Conservation (phyloP, 1,284 basidiomycete genomes). For the Wallemia mellicola region DNA sequence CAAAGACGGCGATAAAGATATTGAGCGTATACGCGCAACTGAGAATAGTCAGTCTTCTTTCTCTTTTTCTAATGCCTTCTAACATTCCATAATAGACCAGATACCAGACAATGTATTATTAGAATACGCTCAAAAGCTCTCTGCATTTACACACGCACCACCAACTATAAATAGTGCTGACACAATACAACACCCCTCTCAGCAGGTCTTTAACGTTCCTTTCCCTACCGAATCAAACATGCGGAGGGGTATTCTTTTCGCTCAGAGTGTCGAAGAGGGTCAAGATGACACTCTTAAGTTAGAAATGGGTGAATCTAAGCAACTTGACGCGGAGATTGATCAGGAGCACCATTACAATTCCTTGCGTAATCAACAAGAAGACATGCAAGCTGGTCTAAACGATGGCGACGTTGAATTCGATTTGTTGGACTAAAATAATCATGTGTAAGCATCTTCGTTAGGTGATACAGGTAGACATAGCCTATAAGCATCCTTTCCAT, state of each 20-base stretch:
- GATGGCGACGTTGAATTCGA: neutral
- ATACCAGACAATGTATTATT: neutral
- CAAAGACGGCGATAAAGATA: neutral
- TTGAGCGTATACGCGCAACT: neutral
- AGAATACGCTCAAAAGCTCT: neutral
- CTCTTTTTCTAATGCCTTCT: too few relatives aligned
- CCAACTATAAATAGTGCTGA: neutral
- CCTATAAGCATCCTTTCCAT: conserved; percentile 20
- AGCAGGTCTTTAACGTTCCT: neutral
- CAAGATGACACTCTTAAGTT: neutral
- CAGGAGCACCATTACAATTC: neutral
- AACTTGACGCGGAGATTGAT: neutral
- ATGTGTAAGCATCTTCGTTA: neutral
- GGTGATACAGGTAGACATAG: neutral
- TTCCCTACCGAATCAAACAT: neutral
- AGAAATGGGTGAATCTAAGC: neutral
- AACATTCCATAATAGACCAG: neutral
- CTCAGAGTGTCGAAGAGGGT: too few relatives aligned
- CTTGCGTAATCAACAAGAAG: neutral
- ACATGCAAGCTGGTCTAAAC: neutral
- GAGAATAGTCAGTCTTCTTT: too few relatives aligned
- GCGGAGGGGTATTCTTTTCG: neutral
- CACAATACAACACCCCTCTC: neutral
- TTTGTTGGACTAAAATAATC: neutral
- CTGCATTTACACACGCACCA: neutral